Base-by-base conservation (phyloP, 371 early-diverging fungal species). In the Actinomucor elegans region DNA sequence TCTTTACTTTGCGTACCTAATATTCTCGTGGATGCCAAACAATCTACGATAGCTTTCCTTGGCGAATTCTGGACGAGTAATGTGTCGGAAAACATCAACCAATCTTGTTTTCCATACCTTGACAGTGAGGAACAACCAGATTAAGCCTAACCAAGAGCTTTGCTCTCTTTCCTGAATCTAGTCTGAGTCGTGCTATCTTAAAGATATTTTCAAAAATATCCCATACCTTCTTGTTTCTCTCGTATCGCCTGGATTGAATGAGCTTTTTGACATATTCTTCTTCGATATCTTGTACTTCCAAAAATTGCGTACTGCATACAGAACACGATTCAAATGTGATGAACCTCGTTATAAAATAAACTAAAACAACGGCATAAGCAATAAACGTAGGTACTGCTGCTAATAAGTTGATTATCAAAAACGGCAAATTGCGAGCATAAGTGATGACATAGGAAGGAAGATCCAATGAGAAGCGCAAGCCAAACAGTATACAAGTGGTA, bases 261-360 rank as follows among this genome's bases (percentile, higher is more conserved):
- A 78, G 36, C 3, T 29, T 11, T 17, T 52, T 59, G 12, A 75
- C 75, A 43, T 78, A 78, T 10, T 54, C 40, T 28, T 78, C 79
- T 33, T 78, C 79, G 17, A 73, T 61, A 37, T 68, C 73, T 28
- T 62, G 27, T 1, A 75, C 69, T 38, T 75, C 63, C 17, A 70
- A 51, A 49, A 65, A 71, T 9, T 48, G 48, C 0, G 64, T 27
- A 6, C 52, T 64, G 17, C 75, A 78, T 1, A 61, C 2, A 29
- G 28, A 47, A 24, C 75, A 75, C 1, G 64, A 35, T 14, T 59
- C 50, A 42, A 58, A 77, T 0, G 58, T 55, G 4, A 75, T 35
- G 3, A 31, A 34, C 20, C 67, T 40, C 8, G 56, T 43, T 2
- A 66, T 11, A 46, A 78, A 78, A 31, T 62, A 75, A 1, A 58